Evolutionary conservation across 768 basidiomycete species (phyloP).

Genomic region (Phylloporus sp.): DNA sequence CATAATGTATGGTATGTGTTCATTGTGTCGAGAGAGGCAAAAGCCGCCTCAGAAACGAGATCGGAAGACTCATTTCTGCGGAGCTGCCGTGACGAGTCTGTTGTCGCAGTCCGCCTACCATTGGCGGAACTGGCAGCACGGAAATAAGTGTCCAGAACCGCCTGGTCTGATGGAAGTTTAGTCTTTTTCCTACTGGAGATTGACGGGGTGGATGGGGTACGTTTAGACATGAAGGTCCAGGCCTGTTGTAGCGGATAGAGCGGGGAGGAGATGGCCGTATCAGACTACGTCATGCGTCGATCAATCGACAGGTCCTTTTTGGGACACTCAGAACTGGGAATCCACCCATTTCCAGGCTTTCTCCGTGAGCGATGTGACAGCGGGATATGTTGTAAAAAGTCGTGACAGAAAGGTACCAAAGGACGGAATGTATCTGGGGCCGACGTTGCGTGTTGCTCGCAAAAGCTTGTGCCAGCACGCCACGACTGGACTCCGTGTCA

Average conservation of each 20-base stretch:
- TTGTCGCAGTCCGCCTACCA: conserved; percentile 10
- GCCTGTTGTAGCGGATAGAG: conserved; percentile 8
- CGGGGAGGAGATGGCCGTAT: conserved; percentile 12
- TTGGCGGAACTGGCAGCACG: conserved; percentile 10
- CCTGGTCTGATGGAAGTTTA: conserved; percentile 17
- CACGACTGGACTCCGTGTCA: conserved; percentile 11
- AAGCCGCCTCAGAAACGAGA: conserved; percentile 13
- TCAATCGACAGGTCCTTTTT: conserved; percentile 20
- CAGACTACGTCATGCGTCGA: conserved; percentile 28
- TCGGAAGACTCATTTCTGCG: conserved; percentile 9
- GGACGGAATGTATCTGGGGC: not conserved
- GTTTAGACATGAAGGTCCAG: conserved; percentile 22
- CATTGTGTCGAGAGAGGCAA: conserved; percentile 10
- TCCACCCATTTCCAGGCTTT: not conserved
- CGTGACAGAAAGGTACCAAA: conserved; percentile 4
- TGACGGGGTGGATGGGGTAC: conserved; percentile 8
- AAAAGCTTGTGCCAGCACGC: conserved; percentile 6
- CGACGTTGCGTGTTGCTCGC: not conserved
- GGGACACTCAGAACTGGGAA: conserved; percentile 8
- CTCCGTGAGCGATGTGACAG: not conserved
- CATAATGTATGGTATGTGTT: conserved; percentile 6
- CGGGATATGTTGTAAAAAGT: not conserved
- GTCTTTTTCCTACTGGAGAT: conserved; percentile 17
- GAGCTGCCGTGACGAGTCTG: conserved; percentile 15
- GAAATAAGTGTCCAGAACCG: conserved; percentile 27